phyloP scores from a whole-genome alignment of 306 rosid genomes.

The Crataegus laevigata region DNA sequence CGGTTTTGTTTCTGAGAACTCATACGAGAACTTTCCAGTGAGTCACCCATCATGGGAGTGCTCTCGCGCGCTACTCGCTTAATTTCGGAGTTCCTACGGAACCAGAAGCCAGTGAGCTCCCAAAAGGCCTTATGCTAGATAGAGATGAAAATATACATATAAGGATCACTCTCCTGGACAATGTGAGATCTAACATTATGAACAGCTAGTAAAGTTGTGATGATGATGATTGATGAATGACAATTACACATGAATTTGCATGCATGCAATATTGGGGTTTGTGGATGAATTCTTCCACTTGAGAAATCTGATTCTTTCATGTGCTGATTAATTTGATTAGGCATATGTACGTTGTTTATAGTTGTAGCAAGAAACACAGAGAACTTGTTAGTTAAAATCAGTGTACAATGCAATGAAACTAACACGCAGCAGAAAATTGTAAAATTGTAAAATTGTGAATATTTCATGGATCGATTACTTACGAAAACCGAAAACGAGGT shows the following conservation, averaged over 20 bases:
- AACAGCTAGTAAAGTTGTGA: neutral
- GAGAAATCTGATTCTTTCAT: neutral
- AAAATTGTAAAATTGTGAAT: neutral
- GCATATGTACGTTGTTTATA: neutral
- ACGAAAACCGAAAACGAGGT: neutral
- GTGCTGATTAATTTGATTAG: neutral
- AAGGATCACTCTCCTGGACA: no score
- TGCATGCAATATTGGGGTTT: neutral
- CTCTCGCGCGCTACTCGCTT: no score
- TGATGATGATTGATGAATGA: neutral
- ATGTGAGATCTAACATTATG: no score
- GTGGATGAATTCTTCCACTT: neutral
- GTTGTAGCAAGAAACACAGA: neutral
- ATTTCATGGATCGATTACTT: neutral
- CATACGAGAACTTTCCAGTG: no score
- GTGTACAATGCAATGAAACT: neutral
- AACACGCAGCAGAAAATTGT: neutral
- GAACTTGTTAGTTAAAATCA: neutral
- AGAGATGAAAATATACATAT: no score
- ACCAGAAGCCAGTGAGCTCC: no score
- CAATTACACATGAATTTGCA: neutral
- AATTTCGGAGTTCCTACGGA: no score
- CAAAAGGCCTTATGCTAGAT: no score
- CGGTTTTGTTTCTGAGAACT: no score
- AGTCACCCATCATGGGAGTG: no score